These are phyloP conservation scores for Fusarium sp. DNA, from an alignment of 2,329 filamentous ascomycete genomes.

Conservation along the genomic window DNA sequence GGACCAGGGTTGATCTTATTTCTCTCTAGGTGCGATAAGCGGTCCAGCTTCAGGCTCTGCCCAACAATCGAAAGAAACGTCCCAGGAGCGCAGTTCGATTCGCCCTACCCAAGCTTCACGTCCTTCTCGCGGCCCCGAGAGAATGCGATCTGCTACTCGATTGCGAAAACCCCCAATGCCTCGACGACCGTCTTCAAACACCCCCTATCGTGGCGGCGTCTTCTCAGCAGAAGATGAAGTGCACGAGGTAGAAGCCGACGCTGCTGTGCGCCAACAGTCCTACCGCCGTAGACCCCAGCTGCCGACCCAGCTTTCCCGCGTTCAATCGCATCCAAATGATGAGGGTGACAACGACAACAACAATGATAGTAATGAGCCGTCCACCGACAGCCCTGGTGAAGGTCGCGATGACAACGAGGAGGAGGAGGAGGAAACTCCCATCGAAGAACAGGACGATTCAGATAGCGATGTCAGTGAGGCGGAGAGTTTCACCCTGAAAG, in stretches of 20 bases:
- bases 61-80: slow-evolving; percentile 52
- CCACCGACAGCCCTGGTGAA: slow-evolving; percentile 46
- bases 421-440: slow-evolving; percentile 53
- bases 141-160: slow-evolving; percentile 60
- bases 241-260: slow-evolving; percentile 80
- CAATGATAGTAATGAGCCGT: slow-evolving; percentile 37
- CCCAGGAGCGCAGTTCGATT: slow-evolving; percentile 54
- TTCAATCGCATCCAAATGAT: slow-evolving; percentile 54
- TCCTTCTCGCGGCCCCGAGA: slow-evolving; percentile 60
- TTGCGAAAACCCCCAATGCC: slow-evolving; percentile 79
- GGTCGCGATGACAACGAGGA: slow-evolving; percentile 50
- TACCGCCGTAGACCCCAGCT: slow-evolving; percentile 53
- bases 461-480: slow-evolving; percentile 85
- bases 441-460: slow-evolving; percentile 69
- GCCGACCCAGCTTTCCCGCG: slow-evolving; percentile 54
- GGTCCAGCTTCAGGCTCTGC: slow-evolving; percentile 46
- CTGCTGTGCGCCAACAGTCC: slow-evolving; percentile 60
- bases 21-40: slow-evolving; percentile 45
- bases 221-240: slow-evolving; percentile 93
- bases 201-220: slow-evolving; percentile 83
- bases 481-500: slow-evolving; percentile 97
- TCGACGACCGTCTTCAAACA: slow-evolving; percentile 77
- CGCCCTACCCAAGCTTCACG: slow-evolving; percentile 51
- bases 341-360: slow-evolving; percentile 34
- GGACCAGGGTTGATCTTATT: slow-evolving; percentile 29